Evolutionary conservation across 306 rosid species (phyloP), one percentile per base, ranked within the genome.

Genomic region (Dicorynia guianensis): DNA sequence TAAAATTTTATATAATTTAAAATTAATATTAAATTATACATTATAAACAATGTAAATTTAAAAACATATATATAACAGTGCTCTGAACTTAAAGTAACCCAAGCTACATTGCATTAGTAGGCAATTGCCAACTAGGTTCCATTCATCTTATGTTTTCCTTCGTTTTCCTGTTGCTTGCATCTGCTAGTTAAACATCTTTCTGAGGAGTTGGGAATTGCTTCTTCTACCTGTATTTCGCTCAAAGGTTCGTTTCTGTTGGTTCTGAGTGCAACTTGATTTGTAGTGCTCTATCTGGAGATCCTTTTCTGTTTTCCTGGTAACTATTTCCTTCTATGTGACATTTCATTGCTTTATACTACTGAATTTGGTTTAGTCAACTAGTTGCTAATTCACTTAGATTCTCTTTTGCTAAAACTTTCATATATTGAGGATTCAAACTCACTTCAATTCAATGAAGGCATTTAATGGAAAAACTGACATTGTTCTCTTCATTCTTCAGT

Each of bases 31-130:
- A n/a, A n/a, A n/a, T n/a, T n/a, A n/a, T n/a, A n/a, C n/a, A n/a
- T n/a, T n/a, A n/a, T n/a, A n/a, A n/a, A n/a, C n/a, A n/a, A n/a
- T n/a, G n/a, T n/a, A n/a, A n/a, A n/a, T n/a, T n/a, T n/a, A n/a
- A n/a, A n/a, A n/a, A n/a, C n/a, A n/a, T n/a, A n/a, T n/a, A n/a
- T n/a, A n/a, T n/a, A n/a, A n/a, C n/a, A n/a, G n/a, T n/a, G n/a
- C n/a, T n/a, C n/a, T n/a, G n/a, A n/a, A n/a, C n/a, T n/a, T 75
- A 75, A 71, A 74, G 72, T 3, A 54, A 44, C 47, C 48, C 42
- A 49, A 63, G 78, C 72, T 80, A 74, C 36, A 83, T 81, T 82
- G 80, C 67, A 56, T 36, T 55, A 53, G 46, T 54, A 71, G 42
- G 71, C 78, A 58, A 70, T 11, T 53, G 72, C 81, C 78, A 71